A percentile compares a stretch with the other conserved stretches of the same genome.
Conservation (phyloP, 2,329 filamentous ascomycete species). For the Aspergillus sp. region DNA sequence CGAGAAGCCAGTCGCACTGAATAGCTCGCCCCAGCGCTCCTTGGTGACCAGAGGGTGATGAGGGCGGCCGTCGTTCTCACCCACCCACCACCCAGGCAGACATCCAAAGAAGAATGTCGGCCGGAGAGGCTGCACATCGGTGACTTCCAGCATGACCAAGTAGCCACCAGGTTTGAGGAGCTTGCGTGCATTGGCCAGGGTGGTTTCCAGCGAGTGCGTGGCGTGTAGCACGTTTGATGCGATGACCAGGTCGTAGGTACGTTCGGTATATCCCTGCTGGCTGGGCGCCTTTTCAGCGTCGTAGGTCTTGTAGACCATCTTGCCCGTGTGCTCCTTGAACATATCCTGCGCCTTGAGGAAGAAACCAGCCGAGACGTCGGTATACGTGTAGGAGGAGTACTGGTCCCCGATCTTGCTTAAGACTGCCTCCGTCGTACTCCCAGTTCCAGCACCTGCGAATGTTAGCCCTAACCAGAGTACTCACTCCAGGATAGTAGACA, state of each 20-base stretch:
- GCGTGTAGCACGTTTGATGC: slow-evolving; percentile 44
- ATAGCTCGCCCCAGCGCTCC: neutral
- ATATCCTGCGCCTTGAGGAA: slow-evolving; percentile 36
- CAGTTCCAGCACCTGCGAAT: slow-evolving; percentile 44
- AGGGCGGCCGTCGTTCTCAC: neutral
- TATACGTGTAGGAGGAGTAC: slow-evolving; percentile 45
- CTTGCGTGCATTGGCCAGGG: slow-evolving; percentile 30
- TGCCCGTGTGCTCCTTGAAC: slow-evolving; percentile 24
- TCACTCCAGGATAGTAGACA: slow-evolving; percentile 7
- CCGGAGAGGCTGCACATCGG: neutral
- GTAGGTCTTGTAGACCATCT: slow-evolving; percentile 32
- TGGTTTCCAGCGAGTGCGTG: slow-evolving; percentile 26
- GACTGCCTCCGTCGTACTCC: slow-evolving; percentile 40
- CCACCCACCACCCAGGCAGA: neutral
- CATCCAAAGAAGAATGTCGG: neutral
- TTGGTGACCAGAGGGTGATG: neutral
- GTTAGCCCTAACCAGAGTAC: slow-evolving; percentile 31
- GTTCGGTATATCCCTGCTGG: slow-evolving; percentile 34
- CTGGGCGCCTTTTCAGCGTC: slow-evolving; percentile 31
- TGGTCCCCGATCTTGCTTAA: slow-evolving; percentile 29
- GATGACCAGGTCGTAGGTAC: slow-evolving; percentile 36
- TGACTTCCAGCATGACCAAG: neutral
- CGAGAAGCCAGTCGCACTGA: neutral
- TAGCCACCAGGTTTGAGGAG: slow-evolving; percentile 47
- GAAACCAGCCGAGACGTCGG: slow-evolving; percentile 47